Evolutionary conservation across 441 rosid species (phyloP).

Genomic region (Omphalea diandra): DNA sequence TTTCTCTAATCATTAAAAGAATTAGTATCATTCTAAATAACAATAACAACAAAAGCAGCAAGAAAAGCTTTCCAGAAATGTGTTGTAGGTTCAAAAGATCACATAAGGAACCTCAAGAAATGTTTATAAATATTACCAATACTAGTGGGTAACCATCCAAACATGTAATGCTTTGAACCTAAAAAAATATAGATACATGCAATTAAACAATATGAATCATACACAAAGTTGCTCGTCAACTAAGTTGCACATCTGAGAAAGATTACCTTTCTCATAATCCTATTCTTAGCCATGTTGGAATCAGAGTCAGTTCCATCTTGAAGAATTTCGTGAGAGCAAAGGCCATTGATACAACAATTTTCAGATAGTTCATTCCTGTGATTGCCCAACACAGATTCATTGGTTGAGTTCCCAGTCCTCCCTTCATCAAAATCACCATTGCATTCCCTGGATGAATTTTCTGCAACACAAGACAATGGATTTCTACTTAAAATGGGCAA

Average conservation of each 20-base stretch:
- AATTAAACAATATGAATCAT: conserved; percentile 13
- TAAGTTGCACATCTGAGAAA: conserved; percentile 3
- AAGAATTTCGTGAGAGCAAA: conserved; percentile 92
- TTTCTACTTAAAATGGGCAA: conserved; percentile 18
- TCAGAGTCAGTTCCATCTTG: conserved; percentile 44
- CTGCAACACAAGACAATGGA: conserved; percentile 40
- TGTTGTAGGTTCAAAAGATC: conserved; percentile 4
- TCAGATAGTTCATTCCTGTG: conserved; percentile 41
- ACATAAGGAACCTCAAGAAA: conserved; percentile 15
- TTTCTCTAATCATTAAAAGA: not conserved
- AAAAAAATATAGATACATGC: conserved; percentile 18
- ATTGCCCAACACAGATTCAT: conserved; percentile 33
- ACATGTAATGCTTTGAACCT: conserved; percentile 15
- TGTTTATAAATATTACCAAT: conserved; percentile 17
- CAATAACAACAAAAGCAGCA: not conserved
- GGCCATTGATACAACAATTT: conserved; percentile 51
- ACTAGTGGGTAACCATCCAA: conserved; percentile 19
- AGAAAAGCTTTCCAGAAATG: not conserved
- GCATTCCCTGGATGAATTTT: conserved; percentile 33
- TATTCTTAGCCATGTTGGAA: conserved; percentile 35
- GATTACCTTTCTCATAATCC: conserved; percentile 81
- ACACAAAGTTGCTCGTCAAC: not conserved
- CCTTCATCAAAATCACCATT: conserved; percentile 32
- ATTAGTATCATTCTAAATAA: not conserved
- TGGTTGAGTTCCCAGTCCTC: conserved; percentile 37